Percentiles rank a stretch among this genome's conserved stretches.
Conservation (phyloP, 2,329 filamentous ascomycete species). For the Calonectria multiphialidica region DNA sequence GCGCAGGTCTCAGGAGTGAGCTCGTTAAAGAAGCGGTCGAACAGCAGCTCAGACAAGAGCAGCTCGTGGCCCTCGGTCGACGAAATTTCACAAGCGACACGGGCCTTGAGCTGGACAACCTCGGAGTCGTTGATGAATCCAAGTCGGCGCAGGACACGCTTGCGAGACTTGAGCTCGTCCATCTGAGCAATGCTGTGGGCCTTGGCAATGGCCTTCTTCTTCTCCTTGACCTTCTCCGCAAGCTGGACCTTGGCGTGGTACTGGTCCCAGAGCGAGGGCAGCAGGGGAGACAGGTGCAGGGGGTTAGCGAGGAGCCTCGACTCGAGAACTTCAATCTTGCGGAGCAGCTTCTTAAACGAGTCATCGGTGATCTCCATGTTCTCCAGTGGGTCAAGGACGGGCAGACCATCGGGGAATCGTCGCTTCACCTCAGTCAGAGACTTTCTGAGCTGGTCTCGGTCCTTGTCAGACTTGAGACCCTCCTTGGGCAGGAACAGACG, state of each 20-base stretch:
- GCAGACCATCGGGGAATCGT: conserved; percentile 92
- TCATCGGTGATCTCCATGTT: conserved; percentile 97
- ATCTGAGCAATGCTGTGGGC: conserved; percentile 92
- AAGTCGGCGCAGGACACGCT: conserved; percentile 92
- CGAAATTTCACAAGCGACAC: conserved; percentile 97
- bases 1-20: conserved; percentile 89
- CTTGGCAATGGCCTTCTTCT: conserved; percentile 87
- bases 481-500: conserved; percentile 87
- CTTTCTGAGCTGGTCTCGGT: conserved; percentile 76
- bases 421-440: conserved; percentile 82
- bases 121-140: conserved; percentile 97
- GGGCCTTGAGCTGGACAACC: conserved; percentile 95
- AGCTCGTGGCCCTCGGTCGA: conserved; percentile 92
- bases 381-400: conserved; percentile 91
- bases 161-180: conserved; percentile 95
- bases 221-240: conserved; percentile 83
- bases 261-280: conserved; percentile 87
- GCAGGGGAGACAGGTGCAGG: conserved; percentile 87
- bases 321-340: conserved; percentile 98
- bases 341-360: conserved; percentile 89
- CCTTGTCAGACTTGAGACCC: conserved; percentile 71
- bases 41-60: conserved; percentile 91
- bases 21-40: conserved; percentile 99
- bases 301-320: conserved; percentile 90
- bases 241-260: conserved; percentile 86